Conservation (phyloP, 371 early-diverging fungal genomes). For the Rhizomucor pusillus region DNA sequence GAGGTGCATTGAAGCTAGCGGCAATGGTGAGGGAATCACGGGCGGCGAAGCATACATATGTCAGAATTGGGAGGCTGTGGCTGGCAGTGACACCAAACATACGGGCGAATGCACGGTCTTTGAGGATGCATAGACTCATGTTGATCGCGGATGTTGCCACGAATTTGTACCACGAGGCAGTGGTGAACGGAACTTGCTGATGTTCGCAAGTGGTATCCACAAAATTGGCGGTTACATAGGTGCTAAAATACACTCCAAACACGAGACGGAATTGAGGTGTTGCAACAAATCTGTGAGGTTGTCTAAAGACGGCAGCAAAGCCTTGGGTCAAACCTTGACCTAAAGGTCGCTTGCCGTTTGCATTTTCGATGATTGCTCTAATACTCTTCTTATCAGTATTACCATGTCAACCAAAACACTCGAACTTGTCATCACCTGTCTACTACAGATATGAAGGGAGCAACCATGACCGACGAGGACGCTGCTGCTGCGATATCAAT, state of each 20-base stretch:
- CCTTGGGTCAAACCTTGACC: slow-evolving; percentile 46
- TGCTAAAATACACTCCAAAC: slow-evolving; percentile 54
- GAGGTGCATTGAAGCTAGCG: slow-evolving; percentile 68
- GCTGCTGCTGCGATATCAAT: slow-evolving; percentile 45
- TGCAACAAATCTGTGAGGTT: slow-evolving; percentile 42
- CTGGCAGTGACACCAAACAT: slow-evolving; percentile 53
- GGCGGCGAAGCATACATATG: slow-evolving; percentile 54
- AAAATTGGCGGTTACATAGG: slow-evolving; percentile 58
- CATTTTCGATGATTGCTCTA: slow-evolving; percentile 64
- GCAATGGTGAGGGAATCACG: slow-evolving; percentile 66
- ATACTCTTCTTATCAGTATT: neutral
- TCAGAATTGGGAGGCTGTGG: slow-evolving; percentile 46
- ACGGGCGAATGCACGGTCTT: slow-evolving; percentile 61
- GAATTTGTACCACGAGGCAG: slow-evolving; percentile 51
- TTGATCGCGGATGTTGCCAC: slow-evolving; percentile 57
- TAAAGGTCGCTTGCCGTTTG: slow-evolving; percentile 52
- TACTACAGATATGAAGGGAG: slow-evolving; percentile 65
- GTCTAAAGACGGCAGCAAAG: slow-evolving; percentile 27
- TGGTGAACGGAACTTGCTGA: slow-evolving; percentile 17
- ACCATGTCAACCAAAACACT: neutral
- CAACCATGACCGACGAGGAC: slow-evolving; percentile 43
- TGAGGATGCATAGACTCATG: slow-evolving; percentile 53
- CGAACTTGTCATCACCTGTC: slow-evolving; percentile 47
- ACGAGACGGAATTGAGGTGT: slow-evolving; percentile 53
- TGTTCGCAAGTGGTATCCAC: slow-evolving; percentile 54